Percentiles rank a stretch among this genome's conserved stretches.
phyloP scores from a whole-genome alignment of 2,329 filamentous ascomycete genomes.

The Aureobasidium melanogenum region DNA sequence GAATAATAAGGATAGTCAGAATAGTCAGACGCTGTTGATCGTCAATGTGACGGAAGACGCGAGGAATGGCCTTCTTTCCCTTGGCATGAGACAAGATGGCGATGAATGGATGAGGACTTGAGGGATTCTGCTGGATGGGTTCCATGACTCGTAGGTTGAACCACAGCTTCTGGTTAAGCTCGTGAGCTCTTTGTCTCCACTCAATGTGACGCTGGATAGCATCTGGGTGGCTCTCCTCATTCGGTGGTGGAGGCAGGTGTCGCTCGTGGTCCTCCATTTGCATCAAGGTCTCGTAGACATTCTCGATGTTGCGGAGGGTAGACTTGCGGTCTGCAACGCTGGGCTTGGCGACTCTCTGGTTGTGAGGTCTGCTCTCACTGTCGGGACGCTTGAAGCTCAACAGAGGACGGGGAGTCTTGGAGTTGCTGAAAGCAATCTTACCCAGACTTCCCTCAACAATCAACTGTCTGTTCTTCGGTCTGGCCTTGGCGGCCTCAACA shows the following conservation, averaged over 20 bases:
- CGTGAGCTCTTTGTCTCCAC: slow-evolving; percentile 63
- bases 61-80: slow-evolving; percentile 90
- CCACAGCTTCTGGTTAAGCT: slow-evolving; percentile 78
- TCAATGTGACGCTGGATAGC: slow-evolving; percentile 66
- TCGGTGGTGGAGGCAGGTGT: slow-evolving; percentile 60
- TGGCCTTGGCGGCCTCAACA: slow-evolving; percentile 92
- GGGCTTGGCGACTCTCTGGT: slow-evolving; percentile 36
- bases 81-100: slow-evolving; percentile 90
- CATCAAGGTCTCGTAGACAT: slow-evolving; percentile 82
- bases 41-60: slow-evolving; percentile 87
- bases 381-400: slow-evolving; percentile 91
- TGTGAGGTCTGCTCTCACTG: slow-evolving; percentile 48
- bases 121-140: slow-evolving; percentile 60
- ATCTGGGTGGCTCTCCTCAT: slow-evolving; percentile 56
- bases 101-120: slow-evolving; percentile 79
- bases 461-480: slow-evolving; percentile 94
- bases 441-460: slow-evolving; percentile 93
- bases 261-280: slow-evolving; percentile 89
- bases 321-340: slow-evolving; percentile 68
- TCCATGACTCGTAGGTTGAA: slow-evolving; percentile 83
- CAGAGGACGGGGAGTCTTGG: slow-evolving; percentile 90
- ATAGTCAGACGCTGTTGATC: slow-evolving; percentile 91
- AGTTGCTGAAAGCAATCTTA: slow-evolving; percentile 98
- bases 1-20: slow-evolving; percentile 88
- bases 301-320: slow-evolving; percentile 77